A percentile compares a stretch with the other conserved stretches of the same genome.
These are phyloP conservation scores for Sindora glabra DNA, from an alignment of 306 rosid genomes.

Conservation along the genomic window DNA sequence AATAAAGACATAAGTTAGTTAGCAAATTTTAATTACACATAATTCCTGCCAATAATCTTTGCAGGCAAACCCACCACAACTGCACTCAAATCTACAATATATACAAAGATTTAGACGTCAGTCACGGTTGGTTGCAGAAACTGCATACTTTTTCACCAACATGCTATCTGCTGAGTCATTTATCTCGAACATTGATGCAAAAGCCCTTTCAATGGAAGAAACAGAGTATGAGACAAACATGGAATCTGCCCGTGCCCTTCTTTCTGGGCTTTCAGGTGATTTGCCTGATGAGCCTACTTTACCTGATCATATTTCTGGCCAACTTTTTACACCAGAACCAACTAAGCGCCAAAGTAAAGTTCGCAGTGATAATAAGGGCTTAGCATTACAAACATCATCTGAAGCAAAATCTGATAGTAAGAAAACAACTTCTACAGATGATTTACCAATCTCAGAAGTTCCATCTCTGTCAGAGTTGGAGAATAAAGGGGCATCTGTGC, in stretches of 20 bases:
- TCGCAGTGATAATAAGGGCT: slow-evolving; percentile 23
- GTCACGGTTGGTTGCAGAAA: slow-evolving; percentile 73
- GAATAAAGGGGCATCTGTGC: slow-evolving; percentile 68
- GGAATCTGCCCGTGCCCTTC: slow-evolving; percentile 66
- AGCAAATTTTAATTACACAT: not conserved
- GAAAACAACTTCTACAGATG: too few species aligned
- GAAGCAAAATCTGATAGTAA: too few species aligned
- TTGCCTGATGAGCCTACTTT: too few species aligned
- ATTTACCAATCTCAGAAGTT: too few species aligned
- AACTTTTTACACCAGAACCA: too few species aligned
- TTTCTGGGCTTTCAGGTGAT: too few species aligned
- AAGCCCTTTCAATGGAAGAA: slow-evolving; percentile 88
- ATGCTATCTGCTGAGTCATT: slow-evolving; percentile 92
- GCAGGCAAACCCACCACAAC: slow-evolving; percentile 98
- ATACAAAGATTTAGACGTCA: slow-evolving; percentile 88
- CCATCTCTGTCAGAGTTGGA: slow-evolving; percentile 90
- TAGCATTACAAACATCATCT: slow-evolving; percentile 27
- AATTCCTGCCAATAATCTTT: slow-evolving; percentile 18
- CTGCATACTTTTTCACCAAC: slow-evolving; percentile 89
- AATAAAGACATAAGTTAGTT: not conserved
- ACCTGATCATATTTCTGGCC: too few species aligned
- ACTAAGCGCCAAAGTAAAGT: too few species aligned
- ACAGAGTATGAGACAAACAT: slow-evolving; percentile 76
- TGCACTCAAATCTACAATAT: slow-evolving; percentile 83
- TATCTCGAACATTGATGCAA: slow-evolving; percentile 85